These are phyloP conservation scores for Zymoseptoria brevis DNA, from an alignment of 2,329 filamentous ascomycete species.

Conservation along the genomic window DNA sequence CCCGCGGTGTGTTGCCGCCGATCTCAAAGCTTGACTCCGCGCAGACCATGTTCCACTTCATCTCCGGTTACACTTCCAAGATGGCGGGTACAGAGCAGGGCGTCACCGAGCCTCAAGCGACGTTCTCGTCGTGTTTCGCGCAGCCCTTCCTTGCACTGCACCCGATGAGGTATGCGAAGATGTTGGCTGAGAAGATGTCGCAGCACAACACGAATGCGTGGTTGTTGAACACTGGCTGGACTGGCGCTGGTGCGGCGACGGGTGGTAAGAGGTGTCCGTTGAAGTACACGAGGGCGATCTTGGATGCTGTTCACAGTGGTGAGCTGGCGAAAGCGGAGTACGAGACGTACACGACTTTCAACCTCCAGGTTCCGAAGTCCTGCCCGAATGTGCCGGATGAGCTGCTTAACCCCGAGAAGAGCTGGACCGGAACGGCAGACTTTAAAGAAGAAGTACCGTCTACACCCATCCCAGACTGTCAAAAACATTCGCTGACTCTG, in stretches of 20 bases:
- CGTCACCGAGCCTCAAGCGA: slow-evolving; percentile 92
- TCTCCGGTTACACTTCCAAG: slow-evolving; percentile 98
- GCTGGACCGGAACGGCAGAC: slow-evolving; percentile 76
- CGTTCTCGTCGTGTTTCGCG: slow-evolving; percentile 98
- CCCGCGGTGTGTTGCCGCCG: slow-evolving; percentile 90
- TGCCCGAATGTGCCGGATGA: slow-evolving; percentile 85
- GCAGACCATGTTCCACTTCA: slow-evolving; percentile 99
- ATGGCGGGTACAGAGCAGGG: slow-evolving; percentile 99
- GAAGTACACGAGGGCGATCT: slow-evolving; percentile 97
- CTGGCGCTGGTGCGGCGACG: slow-evolving; percentile 76
- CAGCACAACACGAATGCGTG: slow-evolving; percentile 92
- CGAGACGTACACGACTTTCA: slow-evolving; percentile 94
- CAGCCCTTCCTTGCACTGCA: slow-evolving; percentile 98
- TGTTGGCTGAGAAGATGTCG: slow-evolving; percentile 97
- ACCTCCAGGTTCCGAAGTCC: slow-evolving; percentile 86
- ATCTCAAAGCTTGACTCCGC: slow-evolving; percentile 93
- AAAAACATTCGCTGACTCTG: too few species aligned
- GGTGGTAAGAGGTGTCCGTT: slow-evolving; percentile 95
- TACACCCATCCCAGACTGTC: too few species aligned
- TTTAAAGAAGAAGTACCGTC: slow-evolving; percentile 82
- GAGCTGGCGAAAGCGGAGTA: slow-evolving; percentile 89
- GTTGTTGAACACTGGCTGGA: slow-evolving; percentile 98
- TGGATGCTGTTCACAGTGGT: slow-evolving; percentile 95
- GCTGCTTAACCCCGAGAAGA: slow-evolving; percentile 87
- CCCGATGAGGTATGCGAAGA: slow-evolving; percentile 97